Base-by-base conservation (phyloP, 2,329 filamentous ascomycete genomes). In the Diaporthe caulivora region DNA sequence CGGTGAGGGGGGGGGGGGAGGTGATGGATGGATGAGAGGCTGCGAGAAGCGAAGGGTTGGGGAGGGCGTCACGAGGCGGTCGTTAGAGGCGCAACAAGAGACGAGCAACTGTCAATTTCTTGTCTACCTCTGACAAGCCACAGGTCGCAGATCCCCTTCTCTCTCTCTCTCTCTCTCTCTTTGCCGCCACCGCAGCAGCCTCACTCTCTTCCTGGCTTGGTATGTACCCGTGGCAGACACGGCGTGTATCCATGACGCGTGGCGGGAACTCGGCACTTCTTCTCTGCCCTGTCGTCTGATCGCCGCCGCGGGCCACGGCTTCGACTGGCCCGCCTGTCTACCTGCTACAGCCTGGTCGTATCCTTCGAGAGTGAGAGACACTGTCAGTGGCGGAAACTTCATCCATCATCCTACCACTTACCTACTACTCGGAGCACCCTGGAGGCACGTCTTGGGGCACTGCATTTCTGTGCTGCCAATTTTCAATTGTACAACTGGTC, bases 61-160 rank as follows among this genome's bases (percentile, higher is more conserved):
- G n/a, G n/a, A n/a, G n/a, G n/a, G n/a, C n/a, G n/a, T n/a, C n/a
- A n/a, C n/a, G 24, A 24, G 37, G 55, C 13, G 15, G 29, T 40
- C 10, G 17, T 4, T 3, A 8, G 57, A 44, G 37, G 15, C n/a
- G 40, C 24, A 64, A 18, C 18, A 17, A 18, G 42, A 31, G 42
- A 15, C 21, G 26, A 13, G 11, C 26, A 31, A 13, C 29, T 10
- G 65, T 15, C 2, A 17, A 13, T 58, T 11, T 29, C 47, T 69
- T n/a, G n/a, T n/a, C 31, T 72, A 64, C 60, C 40, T 74, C 70
- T 74, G 72, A 74, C 72, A 74, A 74, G 72, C 72, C 72, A 74
- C 70, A 9, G 62, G 44, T 21, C 8, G 62, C 62, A 67, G 62
- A 53, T 67, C 62, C 24, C 15, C 42, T 4, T 37, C 29, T 49